Percentiles rank a stretch among this genome's conserved stretches.
Conservation (phyloP, 768 basidiomycete genomes). For the Macrolepiota albuminosa region DNA sequence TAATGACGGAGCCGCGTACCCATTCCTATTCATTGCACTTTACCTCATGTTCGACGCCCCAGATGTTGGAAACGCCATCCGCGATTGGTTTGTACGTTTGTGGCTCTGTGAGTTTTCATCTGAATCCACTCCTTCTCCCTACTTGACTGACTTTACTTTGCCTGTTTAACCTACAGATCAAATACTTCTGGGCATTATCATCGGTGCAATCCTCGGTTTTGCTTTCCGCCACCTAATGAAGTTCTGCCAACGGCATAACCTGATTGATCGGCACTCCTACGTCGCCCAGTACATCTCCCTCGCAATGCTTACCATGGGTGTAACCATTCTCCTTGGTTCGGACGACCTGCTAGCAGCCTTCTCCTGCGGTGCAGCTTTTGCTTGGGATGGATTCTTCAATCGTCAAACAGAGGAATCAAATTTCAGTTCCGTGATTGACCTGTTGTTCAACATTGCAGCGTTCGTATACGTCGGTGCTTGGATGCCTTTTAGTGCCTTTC, state of each 20-base stretch:
- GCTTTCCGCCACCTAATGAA: conserved; percentile 88
- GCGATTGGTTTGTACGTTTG: conserved; percentile 83
- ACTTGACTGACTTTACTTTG: conserved; percentile 3
- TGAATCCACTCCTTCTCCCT: conserved; percentile 11
- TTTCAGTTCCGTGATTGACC: conserved; percentile 94
- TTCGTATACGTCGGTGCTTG: conserved; percentile 97
- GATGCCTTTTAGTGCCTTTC: conserved; percentile 89
- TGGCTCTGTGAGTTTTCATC: conserved; percentile 68
- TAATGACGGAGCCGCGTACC: conserved; percentile 97
- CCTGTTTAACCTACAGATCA: conserved; percentile 49
- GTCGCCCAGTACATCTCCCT: conserved; percentile 88
- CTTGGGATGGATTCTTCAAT: conserved; percentile 95
- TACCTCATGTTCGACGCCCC: conserved; percentile 74
- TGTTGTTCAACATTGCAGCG: conserved; percentile 92
- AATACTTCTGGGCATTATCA: conserved; percentile 66
- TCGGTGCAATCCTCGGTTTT: conserved; percentile 74
- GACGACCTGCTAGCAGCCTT: conserved; percentile 96
- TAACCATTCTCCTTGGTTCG: conserved; percentile 79
- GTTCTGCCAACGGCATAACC: conserved; percentile 79
- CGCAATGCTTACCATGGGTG: conserved; percentile 80
- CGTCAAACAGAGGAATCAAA: conserved; percentile 91
- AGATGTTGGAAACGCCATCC: conserved; percentile 57
- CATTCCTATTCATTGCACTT: conserved; percentile 86
- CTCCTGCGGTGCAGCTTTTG: conserved; percentile 92
- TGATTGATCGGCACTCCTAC: conserved; percentile 93